Conservation (phyloP, 2,329 filamentous ascomycete genomes). For the Hypoxylon sp. region DNA sequence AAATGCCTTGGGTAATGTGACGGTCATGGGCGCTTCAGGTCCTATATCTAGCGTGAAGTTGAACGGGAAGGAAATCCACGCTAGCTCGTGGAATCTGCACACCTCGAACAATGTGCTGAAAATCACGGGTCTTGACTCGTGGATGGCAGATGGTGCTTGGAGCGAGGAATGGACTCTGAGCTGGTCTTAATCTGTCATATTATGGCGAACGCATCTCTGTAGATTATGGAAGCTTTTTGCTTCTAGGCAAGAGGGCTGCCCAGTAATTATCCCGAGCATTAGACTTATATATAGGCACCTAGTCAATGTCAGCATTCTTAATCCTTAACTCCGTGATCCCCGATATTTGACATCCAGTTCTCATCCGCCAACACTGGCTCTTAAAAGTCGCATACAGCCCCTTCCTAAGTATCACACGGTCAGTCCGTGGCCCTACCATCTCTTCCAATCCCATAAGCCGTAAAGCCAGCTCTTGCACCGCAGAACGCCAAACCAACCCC, state of each 20-base stretch:
- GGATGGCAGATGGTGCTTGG: conserved; percentile 70
- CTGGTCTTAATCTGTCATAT: conserved; percentile 56
- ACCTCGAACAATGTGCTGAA: conserved; percentile 60
- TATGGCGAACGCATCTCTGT: conserved; percentile 2
- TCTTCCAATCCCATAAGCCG: background rate
- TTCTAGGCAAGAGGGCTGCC: background rate
- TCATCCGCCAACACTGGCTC: background rate
- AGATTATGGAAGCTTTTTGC: background rate
- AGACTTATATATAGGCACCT: conserved; percentile 4
- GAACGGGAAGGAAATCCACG: conserved; percentile 61
- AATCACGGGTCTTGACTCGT: conserved; percentile 62
- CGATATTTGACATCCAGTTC: background rate
- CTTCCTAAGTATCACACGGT: no score
- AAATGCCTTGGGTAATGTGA: conserved; percentile 72
- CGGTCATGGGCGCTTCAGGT: conserved; percentile 67
- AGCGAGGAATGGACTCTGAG: conserved; percentile 66
- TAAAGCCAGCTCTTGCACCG: background rate
- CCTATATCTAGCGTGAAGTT: conserved; percentile 61
- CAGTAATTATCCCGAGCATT: conserved; percentile 4
- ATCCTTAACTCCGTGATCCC: background rate
- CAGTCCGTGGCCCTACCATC: background rate
- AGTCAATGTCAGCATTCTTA: background rate
- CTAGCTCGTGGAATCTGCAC: conserved; percentile 62
- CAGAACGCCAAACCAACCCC: background rate
- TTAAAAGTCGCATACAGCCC: no score